Evolutionary conservation across 441 rosid species (phyloP).

Genomic region (Populus hybrid): DNA sequence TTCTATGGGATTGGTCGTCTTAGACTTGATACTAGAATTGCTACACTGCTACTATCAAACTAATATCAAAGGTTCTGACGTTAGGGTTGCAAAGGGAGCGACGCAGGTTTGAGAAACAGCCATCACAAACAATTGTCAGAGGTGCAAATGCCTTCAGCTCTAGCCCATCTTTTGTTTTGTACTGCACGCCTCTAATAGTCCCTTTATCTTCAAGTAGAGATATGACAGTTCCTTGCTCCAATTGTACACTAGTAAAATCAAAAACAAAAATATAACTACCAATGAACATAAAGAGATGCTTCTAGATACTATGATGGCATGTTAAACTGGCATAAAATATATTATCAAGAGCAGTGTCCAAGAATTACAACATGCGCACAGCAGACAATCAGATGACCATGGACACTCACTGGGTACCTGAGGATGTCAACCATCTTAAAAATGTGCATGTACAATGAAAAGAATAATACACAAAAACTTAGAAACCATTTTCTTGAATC

Average conservation of each 20-base stretch:
- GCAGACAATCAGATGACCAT: neutral
- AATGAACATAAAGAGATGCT: neutral
- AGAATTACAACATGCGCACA: neutral
- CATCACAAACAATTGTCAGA: slow-evolving; percentile 19
- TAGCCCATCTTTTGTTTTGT: slow-evolving; percentile 60
- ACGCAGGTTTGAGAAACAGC: too few relatives aligned
- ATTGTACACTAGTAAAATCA: slow-evolving; percentile 42
- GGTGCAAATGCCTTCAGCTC: slow-evolving; percentile 59
- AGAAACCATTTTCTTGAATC: neutral
- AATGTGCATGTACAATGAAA: neutral
- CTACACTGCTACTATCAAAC: neutral
- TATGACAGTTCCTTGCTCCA: slow-evolving; percentile 88
- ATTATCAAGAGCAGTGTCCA: neutral
- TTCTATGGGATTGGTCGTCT: neutral
- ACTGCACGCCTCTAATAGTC: slow-evolving; percentile 65
- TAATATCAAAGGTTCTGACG: slow-evolving; percentile 31
- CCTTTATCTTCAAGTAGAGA: slow-evolving; percentile 73
- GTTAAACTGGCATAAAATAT: neutral
- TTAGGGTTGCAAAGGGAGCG: slow-evolving; percentile 34
- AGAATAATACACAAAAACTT: neutral
- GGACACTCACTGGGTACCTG: neutral
- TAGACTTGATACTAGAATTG: neutral
- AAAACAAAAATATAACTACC: slow-evolving; percentile 16
- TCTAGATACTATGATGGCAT: neutral
- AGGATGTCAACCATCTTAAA: neutral